phyloP scores from a whole-genome alignment of 169 alveolate species.

The Plasmodium malariae region DNA sequence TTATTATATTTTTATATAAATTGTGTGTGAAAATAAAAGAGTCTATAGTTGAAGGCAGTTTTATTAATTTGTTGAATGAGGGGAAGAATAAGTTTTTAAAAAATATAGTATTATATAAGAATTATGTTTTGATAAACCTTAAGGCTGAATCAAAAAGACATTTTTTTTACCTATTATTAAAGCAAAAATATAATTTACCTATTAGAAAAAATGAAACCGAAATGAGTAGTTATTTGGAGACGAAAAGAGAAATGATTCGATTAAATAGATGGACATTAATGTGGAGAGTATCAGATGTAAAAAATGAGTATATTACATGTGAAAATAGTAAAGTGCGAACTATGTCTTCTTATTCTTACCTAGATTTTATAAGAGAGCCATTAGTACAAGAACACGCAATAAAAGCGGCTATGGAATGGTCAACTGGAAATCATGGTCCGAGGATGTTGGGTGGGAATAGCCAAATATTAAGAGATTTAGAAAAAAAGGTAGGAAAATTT shows the following conservation, averaged over 20 bases:
- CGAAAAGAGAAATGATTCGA: slow-evolving; percentile 75
- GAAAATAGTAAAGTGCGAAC: slow-evolving; percentile 79
- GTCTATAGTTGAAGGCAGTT: slow-evolving; percentile 17
- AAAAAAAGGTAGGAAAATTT: slow-evolving; percentile 78
- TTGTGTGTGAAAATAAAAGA: slow-evolving; percentile 17
- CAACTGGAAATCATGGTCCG: slow-evolving; percentile 89
- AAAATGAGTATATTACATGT: slow-evolving; percentile 78
- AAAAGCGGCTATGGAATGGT: slow-evolving; percentile 81
- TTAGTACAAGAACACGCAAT: slow-evolving; percentile 85
- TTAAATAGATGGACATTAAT: slow-evolving; percentile 83
- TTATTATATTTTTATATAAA: slow-evolving; percentile 31
- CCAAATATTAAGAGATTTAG: slow-evolving; percentile 81
- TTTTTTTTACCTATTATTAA: slow-evolving; percentile 78
- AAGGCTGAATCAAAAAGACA: slow-evolving; percentile 81
- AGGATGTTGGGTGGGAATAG: slow-evolving; percentile 87
- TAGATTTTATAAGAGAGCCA: slow-evolving; percentile 83
- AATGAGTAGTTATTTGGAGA: slow-evolving; percentile 81
- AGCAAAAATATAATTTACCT: slow-evolving; percentile 77
- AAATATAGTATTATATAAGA: slow-evolving; percentile 40
- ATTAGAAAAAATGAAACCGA: slow-evolving; percentile 81
- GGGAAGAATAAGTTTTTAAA: background rate
- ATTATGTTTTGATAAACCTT: slow-evolving; percentile 37
- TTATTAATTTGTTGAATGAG: slow-evolving; percentile 19
- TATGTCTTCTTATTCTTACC: slow-evolving; percentile 84
- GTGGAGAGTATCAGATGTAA: slow-evolving; percentile 80